These are phyloP conservation scores for Mucor circinelloides DNA, from an alignment of 371 early-diverging fungal species.

Conservation along the genomic window DNA sequence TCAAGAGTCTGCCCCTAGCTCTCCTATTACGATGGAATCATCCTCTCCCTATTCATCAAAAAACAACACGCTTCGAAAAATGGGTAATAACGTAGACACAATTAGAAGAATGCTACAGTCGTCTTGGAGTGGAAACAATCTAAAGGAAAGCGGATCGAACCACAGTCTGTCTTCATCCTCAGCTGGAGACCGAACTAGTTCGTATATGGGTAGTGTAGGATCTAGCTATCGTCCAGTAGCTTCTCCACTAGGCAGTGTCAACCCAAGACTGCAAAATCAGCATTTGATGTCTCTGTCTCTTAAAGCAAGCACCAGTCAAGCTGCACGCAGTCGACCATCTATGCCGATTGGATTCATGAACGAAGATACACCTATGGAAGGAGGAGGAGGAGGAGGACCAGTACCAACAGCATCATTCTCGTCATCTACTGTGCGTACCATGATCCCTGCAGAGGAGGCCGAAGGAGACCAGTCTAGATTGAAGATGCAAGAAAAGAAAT, in stretches of 20 bases:
- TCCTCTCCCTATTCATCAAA: constrained; percentile 15
- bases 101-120: constrained; percentile 41
- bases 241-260: constrained; percentile 31
- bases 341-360: constrained; percentile 34
- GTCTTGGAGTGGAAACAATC: constrained; percentile 34
- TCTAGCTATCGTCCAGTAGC: constrained; percentile 11
- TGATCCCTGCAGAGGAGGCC: constrained; percentile 42
- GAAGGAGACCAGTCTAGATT: constrained; percentile 4
- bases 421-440: constrained; percentile 44
- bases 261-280: constrained; percentile 36
- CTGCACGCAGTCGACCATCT: constrained; percentile 21
- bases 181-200: not conserved
- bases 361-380: not conserved
- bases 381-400: constrained; percentile 12
- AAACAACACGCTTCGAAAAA: constrained; percentile 9
- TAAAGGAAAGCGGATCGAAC: constrained; percentile 30
- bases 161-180: constrained; percentile 18
- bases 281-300: constrained; percentile 30
- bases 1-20: not conserved
- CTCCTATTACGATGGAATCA: constrained; percentile 6
- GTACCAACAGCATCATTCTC: constrained; percentile 39
- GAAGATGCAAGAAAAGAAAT: constrained; percentile 1
- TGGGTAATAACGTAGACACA: constrained; percentile 31
- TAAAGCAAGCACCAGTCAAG: constrained; percentile 5
- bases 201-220: constrained; percentile 18